phyloP scores from a whole-genome alignment of 495 filamentous ascomycete genomes.

The Hypoxylon subgilvum region DNA sequence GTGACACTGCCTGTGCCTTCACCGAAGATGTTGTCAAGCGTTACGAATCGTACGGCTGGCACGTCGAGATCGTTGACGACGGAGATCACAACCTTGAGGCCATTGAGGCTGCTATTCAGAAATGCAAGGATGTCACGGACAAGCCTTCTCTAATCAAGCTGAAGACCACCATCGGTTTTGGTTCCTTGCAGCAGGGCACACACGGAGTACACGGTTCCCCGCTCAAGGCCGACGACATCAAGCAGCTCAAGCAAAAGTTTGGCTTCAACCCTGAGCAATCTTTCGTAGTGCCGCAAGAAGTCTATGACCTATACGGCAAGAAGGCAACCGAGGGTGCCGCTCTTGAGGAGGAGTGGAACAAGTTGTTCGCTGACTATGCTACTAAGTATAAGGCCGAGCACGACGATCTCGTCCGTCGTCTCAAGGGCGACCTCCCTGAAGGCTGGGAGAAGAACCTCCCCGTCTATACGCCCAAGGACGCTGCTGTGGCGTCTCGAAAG shows the following conservation, averaged over 20 bases:
- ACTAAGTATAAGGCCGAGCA: constrained; percentile 75
- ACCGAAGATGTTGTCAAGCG: constrained; percentile 96
- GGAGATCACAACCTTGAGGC: constrained; percentile 87
- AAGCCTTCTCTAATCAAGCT: constrained; percentile 98
- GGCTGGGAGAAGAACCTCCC: constrained; percentile 97
- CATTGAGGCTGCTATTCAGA: constrained; percentile 87
- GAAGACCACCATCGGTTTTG: constrained; percentile 96
- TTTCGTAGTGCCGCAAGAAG: constrained; percentile 92
- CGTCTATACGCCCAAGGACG: constrained; percentile 84
- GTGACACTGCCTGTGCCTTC: constrained; percentile 93
- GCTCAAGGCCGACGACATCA: constrained; percentile 90
- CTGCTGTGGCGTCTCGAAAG: constrained; percentile 89
- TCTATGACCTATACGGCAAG: constrained; percentile 89
- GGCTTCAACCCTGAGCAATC: constrained; percentile 94
- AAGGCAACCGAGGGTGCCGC: constrained; percentile 83
- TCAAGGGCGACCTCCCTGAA: constrained; percentile 84
- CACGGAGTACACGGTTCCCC: constrained; percentile 94
- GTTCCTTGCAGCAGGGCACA: constrained; percentile 91
- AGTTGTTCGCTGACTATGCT: constrained; percentile 86
- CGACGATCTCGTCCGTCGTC: constrained; percentile 81
- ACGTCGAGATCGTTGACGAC: constrained; percentile 81
- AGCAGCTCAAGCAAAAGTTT: constrained; percentile 89
- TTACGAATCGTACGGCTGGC: constrained; percentile 98
- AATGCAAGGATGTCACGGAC: constrained; percentile 84
- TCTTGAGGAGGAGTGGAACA: constrained; percentile 93